Base-by-base conservation (phyloP, 2,329 filamentous ascomycete genomes). In the Reticulascus tulasneorum region DNA sequence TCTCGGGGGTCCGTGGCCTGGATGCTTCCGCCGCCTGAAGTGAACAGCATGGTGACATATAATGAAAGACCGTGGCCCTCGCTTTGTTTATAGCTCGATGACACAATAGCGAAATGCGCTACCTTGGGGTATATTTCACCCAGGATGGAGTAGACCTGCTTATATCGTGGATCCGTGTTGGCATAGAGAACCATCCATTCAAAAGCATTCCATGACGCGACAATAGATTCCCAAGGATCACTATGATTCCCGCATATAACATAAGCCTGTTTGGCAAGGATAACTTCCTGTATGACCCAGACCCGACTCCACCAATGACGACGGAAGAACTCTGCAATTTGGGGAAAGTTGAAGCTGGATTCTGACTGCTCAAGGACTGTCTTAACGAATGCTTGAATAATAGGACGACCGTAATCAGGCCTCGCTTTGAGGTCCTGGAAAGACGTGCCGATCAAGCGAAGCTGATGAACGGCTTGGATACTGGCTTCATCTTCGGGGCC, bases 401-500 rank as follows among this genome's bases (percentile, higher is more conserved):
- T 15, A 15, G 21, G n/a, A 17, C 23, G 29, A 19, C 33, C 33
- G 15, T 22, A 29, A 22, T 35, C 25, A 0, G 25, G 17, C 9
- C 29, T 28, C 9, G 23, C 29, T 15, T 26, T 15, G n/a, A 17
- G 17, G 3, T 12, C 23, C 26, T 36, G 10, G 17, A 35, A 18
- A 17, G 18, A 8, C 11, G 13, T 27, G 7, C 33, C 26, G n/a
- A 27, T 9, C 4, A 27, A 29, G 18, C n/a, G n/a, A 7, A 34
- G 19, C 13, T 33, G 23, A 25, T 28, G 23, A 12, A 38, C 23
- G 9, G 11, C 24, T 19, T 28, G 16, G 11, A 38, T 21, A 2
- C 23, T 20, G 27, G 18, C 19, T 25, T 42, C n/a, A 12, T 31
- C 37, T 13, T 29, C 30, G 9, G 29, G 21, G n/a, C 58, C 59